These are phyloP conservation scores for Mycena albidolilacea DNA, from an alignment of 768 basidiomycete genomes.

Conservation along the genomic window DNA sequence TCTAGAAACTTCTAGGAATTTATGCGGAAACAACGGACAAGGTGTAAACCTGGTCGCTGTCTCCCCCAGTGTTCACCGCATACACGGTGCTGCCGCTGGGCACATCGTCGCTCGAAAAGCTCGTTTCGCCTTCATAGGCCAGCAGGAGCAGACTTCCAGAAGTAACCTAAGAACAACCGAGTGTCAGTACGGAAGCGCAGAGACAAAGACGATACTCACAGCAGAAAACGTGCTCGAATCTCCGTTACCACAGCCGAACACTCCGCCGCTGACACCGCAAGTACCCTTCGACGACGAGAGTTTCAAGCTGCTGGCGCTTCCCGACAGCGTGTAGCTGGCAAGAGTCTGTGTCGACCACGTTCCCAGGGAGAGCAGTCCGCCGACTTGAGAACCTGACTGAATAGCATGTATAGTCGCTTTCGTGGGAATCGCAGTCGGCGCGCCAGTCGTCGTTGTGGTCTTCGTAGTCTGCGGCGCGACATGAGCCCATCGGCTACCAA, in stretches of 20 bases:
- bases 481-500: neutral
- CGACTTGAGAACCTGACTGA: slow-evolving; percentile 54
- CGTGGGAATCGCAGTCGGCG: slow-evolving; percentile 47
- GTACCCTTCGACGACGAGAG: slow-evolving; percentile 59
- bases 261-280: slow-evolving; percentile 54
- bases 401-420: slow-evolving; percentile 56
- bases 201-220: slow-evolving; percentile 39
- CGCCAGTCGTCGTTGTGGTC: slow-evolving; percentile 26
- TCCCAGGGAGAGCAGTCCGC: slow-evolving; percentile 59
- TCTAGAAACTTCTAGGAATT: neutral
- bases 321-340: slow-evolving; percentile 56
- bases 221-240: slow-evolving; percentile 56
- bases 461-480: slow-evolving; percentile 6
- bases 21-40: slow-evolving; percentile 56
- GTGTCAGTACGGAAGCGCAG: slow-evolving; percentile 6
- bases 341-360: slow-evolving; percentile 64
- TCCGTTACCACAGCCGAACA: slow-evolving; percentile 57
- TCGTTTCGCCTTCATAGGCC: slow-evolving; percentile 64
- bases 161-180: slow-evolving; percentile 52
- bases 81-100: slow-evolving; percentile 67
- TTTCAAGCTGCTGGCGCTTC: slow-evolving; percentile 55
- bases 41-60: slow-evolving; percentile 53
- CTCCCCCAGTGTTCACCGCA: slow-evolving; percentile 55
- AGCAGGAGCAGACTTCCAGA: slow-evolving; percentile 65
- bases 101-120: slow-evolving; percentile 63